These are phyloP conservation scores for Leccinum subrobustum DNA, from an alignment of 1,284 basidiomycete species.

Conservation along the genomic window DNA sequence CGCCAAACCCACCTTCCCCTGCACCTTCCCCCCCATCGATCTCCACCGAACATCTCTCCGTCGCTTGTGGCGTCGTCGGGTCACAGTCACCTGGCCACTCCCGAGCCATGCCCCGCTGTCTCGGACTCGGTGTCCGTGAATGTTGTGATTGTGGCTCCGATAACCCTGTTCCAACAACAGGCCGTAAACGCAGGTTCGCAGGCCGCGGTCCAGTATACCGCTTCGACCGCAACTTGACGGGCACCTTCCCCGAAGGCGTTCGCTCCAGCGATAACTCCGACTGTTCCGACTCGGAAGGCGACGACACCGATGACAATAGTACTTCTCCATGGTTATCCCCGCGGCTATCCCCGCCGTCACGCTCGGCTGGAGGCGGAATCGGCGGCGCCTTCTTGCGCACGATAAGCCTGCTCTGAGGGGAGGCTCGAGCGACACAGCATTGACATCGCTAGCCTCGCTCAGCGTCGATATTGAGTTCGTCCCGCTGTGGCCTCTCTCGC, in stretches of 20 bases:
- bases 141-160: conserved; percentile 36
- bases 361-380: conserved; percentile 20
- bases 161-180: conserved; percentile 11
- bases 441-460: conserved; percentile 31
- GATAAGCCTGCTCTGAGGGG: conserved; percentile 33
- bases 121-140: conserved; percentile 40
- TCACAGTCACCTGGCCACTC: conserved; percentile 59
- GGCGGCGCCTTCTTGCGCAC: conserved; percentile 40
- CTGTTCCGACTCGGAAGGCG: conserved; percentile 32
- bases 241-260: conserved; percentile 39
- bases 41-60: conserved; percentile 43
- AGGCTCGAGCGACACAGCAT: conserved; percentile 25
- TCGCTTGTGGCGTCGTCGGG: conserved; percentile 51
- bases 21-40: conserved; percentile 5
- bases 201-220: conserved; percentile 43
- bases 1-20: neutral
- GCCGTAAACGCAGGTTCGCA: conserved; percentile 44
- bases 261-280: conserved; percentile 39
- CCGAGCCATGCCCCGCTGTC: conserved; percentile 40
- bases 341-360: conserved; percentile 1
- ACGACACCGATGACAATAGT: conserved; percentile 9
- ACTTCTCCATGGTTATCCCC: neutral
- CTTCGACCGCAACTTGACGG: conserved; percentile 46
- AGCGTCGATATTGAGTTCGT: conserved; percentile 38
- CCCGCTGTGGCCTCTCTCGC: conserved; percentile 13